Percentiles rank a stretch among this genome's conserved stretches.
Conservation (phyloP, 306 rosid genomes). For the Lathyrus sativus region DNA sequence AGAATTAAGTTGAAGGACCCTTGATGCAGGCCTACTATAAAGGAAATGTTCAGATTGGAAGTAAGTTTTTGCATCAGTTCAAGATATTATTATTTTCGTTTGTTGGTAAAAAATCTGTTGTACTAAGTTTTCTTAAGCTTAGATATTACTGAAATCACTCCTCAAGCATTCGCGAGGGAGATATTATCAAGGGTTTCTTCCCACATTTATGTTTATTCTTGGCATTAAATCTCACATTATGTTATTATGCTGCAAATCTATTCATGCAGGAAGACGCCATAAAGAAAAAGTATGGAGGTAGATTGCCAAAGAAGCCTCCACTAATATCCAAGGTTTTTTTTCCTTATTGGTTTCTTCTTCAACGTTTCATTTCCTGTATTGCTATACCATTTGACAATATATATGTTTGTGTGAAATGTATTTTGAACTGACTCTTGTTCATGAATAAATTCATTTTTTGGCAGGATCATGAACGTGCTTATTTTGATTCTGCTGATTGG, state of each 20-base stretch:
- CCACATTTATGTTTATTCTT: constrained; percentile 21
- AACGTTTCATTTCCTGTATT: neutral
- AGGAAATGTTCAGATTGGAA: neutral
- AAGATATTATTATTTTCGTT: neutral
- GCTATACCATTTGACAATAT: neutral
- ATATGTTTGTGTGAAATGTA: constrained; percentile 18
- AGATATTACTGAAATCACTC: constrained; percentile 21
- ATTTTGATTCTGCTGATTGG: constrained; percentile 98
- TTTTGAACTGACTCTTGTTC: constrained; percentile 28
- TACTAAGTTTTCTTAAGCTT: neutral
- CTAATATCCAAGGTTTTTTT: constrained; percentile 88
- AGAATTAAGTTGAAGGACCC: neutral
- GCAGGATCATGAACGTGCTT: constrained; percentile 98
- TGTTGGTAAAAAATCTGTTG: neutral
- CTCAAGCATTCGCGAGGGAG: constrained; percentile 20
- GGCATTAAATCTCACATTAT: constrained; percentile 15
- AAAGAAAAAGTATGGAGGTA: constrained; percentile 92
- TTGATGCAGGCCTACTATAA: neutral
- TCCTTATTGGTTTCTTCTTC: constrained; percentile 11
- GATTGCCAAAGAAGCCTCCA: constrained; percentile 88
- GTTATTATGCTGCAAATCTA: constrained; percentile 29
- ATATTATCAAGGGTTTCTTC: neutral
- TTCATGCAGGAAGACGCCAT: constrained; percentile 69
- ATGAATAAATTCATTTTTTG: constrained; percentile 36
- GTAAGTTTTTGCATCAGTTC: constrained; percentile 13